Base-by-base conservation (phyloP, 805 yeast genomes). In the Spathaspora gorwiae region DNA sequence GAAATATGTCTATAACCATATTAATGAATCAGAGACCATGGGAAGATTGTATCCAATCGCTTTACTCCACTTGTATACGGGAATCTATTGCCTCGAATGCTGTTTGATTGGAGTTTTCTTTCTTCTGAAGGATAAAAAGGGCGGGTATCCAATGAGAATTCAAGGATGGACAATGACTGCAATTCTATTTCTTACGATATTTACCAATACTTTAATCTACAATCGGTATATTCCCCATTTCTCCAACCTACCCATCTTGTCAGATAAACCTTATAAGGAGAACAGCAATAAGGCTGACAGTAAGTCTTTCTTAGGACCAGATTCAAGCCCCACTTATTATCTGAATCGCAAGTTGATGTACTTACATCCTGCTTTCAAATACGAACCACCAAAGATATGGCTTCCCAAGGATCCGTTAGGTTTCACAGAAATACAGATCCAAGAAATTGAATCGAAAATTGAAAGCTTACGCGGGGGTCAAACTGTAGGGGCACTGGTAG, bases 21-120 rank as follows among this genome's bases (percentile, higher is more conserved):
- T 59, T 11, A 79, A 80, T 47, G 66, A 65, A 15, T 76, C 85
- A 2, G 92, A 85, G 54, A 81, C 88, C 0, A 65, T 71, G 54
- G 97, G 96, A 0, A 72, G 69, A 47, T 68, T 85, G 38, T 90
- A 87, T 60, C 87, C 94, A 1, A 70, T 71, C 2, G 95, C 96
- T 0, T 62, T 90, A 14, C 73, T 84, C 46, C 96, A 88, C 46
- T 62, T 90, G 37, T 88, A 85, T 55, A 72, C 86, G 0, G 97
- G 97, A 0, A 65, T 90, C 1, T 90, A 90, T 60, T 87, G 90
- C 55, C 70, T 87, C 56, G 95, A 90, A 56, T 69, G 84, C 33
- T 85, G 90, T 50, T 63, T 90, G 54, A 74, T 87, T 36, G 97
- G 97, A 0, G 65, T 88, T 8, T 83, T 87, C 53, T 76, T 87